A percentile compares a stretch with the other conserved stretches of the same genome.
Evolutionary conservation across 495 filamentous ascomycete species (phyloP).

Genomic region (Trichoderma virens): DNA sequence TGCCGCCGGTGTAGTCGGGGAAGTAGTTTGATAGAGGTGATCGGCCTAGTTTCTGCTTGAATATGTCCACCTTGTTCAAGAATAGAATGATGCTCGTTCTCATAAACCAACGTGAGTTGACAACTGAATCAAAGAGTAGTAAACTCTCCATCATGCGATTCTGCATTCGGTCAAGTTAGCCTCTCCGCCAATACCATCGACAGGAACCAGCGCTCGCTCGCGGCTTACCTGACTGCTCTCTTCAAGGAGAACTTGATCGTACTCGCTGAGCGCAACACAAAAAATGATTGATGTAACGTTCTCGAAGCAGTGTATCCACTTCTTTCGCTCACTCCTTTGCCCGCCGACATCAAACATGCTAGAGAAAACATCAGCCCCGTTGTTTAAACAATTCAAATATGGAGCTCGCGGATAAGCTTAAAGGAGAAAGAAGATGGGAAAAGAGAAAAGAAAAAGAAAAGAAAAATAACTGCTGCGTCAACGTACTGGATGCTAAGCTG

Average conservation of each 20-base stretch:
- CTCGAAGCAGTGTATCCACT: constrained; percentile 99
- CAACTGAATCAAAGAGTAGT: constrained; percentile 96
- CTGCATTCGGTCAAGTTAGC: constrained; percentile 38
- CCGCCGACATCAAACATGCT: constrained; percentile 99
- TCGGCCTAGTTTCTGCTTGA: constrained; percentile 84
- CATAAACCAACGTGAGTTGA: constrained; percentile 99
- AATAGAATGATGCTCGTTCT: constrained; percentile 97
- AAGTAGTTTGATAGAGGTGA: constrained; percentile 91
- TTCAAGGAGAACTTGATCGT: constrained; percentile 93
- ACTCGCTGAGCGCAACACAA: constrained; percentile 96
- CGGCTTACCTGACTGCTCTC: constrained; percentile 83
- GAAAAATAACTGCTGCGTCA: not conserved
- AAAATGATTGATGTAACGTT: constrained; percentile 99
- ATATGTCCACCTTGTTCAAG: constrained; percentile 97
- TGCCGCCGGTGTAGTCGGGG: constrained; percentile 93
- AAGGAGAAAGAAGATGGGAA: too few relatives aligned
- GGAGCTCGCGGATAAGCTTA: not conserved
- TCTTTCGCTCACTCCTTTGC: constrained; percentile 94
- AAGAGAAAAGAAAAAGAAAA: too few relatives aligned
- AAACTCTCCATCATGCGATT: constrained; percentile 99
- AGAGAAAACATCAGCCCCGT: constrained; percentile 17
- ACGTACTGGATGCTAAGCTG: constrained; percentile 97
- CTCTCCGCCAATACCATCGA: not conserved
- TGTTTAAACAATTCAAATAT: constrained; percentile 8
- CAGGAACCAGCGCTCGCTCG: not conserved